These are phyloP conservation scores for Eimeria praecox DNA, from an alignment of 169 alveolate species.

Conservation along the genomic window DNA sequence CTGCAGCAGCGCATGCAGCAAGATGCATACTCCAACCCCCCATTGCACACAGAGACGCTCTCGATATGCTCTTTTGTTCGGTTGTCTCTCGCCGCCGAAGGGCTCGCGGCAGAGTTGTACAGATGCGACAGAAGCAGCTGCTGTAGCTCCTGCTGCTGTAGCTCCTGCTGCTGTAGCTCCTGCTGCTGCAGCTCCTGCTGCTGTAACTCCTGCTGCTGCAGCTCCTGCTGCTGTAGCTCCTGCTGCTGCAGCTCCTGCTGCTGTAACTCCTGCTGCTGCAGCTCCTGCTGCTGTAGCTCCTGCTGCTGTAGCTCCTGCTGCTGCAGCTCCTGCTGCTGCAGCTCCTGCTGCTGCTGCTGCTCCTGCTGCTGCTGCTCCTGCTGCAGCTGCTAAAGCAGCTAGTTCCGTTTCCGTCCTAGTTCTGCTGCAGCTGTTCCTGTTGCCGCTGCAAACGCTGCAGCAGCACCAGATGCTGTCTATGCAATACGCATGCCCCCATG, in stretches of 20 bases:
- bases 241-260: too few relatives aligned
- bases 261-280: not conserved
- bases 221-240: too few relatives aligned
- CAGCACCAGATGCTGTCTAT: not conserved
- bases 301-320: not conserved
- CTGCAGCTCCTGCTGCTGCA: not conserved
- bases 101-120: not conserved
- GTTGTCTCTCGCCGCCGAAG: not conserved
- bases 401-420: too few relatives aligned
- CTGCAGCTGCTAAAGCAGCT: too few relatives aligned
- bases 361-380: too few relatives aligned
- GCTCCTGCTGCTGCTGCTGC: slow-evolving; percentile 23
- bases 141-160: not conserved
- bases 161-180: not conserved
- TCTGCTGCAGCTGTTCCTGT: too few relatives aligned
- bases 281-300: not conserved
- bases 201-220: too few relatives aligned
- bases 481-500: slow-evolving; percentile 78
- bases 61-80: too few relatives aligned
- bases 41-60: too few relatives aligned
- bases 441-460: too few relatives aligned
- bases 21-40: too few relatives aligned
- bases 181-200: slow-evolving; percentile 5
- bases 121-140: not conserved
- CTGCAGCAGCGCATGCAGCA: too few relatives aligned